Evolutionary conservation across 2,329 filamentous ascomycete genomes (phyloP).

Genomic region (Trichoderma asperellum): DNA sequence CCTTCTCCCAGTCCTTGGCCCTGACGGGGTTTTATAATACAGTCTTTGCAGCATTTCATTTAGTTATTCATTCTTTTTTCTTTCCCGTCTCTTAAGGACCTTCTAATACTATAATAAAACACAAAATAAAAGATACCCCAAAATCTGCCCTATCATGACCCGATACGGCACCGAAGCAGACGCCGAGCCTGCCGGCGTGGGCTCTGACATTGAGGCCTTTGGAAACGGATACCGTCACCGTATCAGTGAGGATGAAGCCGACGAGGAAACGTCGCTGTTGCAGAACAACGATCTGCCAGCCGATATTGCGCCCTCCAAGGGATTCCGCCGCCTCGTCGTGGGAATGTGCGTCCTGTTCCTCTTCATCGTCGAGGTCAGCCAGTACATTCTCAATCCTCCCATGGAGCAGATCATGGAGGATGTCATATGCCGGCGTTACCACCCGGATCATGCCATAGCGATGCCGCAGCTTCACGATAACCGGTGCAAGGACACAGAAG

Average conservation of each 20-base stretch:
- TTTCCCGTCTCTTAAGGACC: not conserved
- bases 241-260: not conserved
- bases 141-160: conserved; percentile 3
- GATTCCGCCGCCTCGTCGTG: conserved; percentile 39
- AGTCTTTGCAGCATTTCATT: not conserved
- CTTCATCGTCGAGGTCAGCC: conserved; percentile 49
- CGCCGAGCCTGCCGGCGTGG: conserved; percentile 1
- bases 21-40: not conserved
- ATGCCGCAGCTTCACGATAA: conserved; percentile 42
- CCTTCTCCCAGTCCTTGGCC: not conserved
- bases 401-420: conserved; percentile 56
- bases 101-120: not conserved
- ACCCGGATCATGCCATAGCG: conserved; percentile 45
- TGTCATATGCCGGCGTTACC: conserved; percentile 56
- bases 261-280: conserved; percentile 35
- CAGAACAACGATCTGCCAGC: conserved; percentile 30
- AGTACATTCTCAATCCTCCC: conserved; percentile 47
- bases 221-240: not conserved
- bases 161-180: conserved; percentile 9
- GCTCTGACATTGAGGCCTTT: conserved; percentile 3
- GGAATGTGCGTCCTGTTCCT: conserved; percentile 45
- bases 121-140: not conserved
- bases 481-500: conserved; percentile 53
- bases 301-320: conserved; percentile 34
- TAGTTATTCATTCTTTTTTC: not conserved